Evolutionary conservation across 2,329 filamentous ascomycete species (phyloP).

Genomic region (Trichoderma sp.): DNA sequence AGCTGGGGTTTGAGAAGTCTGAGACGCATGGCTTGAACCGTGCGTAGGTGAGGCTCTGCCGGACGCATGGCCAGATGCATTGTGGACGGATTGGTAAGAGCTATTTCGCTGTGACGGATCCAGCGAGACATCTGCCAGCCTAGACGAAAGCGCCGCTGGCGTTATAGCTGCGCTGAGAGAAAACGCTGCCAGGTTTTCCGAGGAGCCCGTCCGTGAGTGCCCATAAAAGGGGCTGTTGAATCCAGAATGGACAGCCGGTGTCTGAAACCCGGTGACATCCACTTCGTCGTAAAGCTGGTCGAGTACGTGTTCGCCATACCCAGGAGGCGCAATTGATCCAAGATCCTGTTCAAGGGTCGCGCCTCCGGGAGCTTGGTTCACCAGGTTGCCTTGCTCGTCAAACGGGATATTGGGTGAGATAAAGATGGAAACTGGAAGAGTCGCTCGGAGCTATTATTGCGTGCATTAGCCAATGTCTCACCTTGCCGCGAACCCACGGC

Average conservation of each 20-base stretch:
- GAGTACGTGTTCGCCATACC: slow-evolving; percentile 86
- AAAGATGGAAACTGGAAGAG: slow-evolving; percentile 87
- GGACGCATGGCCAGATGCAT: slow-evolving; percentile 47
- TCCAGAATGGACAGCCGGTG: slow-evolving; percentile 69
- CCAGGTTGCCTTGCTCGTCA: slow-evolving; percentile 81
- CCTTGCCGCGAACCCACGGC: not conserved
- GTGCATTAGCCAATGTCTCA: slow-evolving; percentile 22
- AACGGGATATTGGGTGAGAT: slow-evolving; percentile 92
- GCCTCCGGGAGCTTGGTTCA: slow-evolving; percentile 59
- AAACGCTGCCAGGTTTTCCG: slow-evolving; percentile 71
- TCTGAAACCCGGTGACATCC: slow-evolving; percentile 78
- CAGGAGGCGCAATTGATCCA: slow-evolving; percentile 76
- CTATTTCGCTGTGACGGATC: slow-evolving; percentile 49
- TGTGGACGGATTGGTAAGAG: slow-evolving; percentile 49
- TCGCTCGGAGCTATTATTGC: slow-evolving; percentile 72
- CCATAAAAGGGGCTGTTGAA: slow-evolving; percentile 77
- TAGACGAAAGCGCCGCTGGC: slow-evolving; percentile 62
- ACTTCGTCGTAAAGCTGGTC: slow-evolving; percentile 90
- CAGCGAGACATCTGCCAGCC: slow-evolving; percentile 68
- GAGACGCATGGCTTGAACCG: slow-evolving; percentile 40
- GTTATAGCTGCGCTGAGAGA: slow-evolving; percentile 37
- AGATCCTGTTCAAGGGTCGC: slow-evolving; percentile 53
- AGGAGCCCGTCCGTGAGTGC: slow-evolving; percentile 72
- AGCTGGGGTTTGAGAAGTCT: slow-evolving; percentile 46
- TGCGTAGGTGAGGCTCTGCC: slow-evolving; percentile 47